Conservation (phyloP, 2,329 filamentous ascomycete genomes). For the Beauveria brongniartii region DNA sequence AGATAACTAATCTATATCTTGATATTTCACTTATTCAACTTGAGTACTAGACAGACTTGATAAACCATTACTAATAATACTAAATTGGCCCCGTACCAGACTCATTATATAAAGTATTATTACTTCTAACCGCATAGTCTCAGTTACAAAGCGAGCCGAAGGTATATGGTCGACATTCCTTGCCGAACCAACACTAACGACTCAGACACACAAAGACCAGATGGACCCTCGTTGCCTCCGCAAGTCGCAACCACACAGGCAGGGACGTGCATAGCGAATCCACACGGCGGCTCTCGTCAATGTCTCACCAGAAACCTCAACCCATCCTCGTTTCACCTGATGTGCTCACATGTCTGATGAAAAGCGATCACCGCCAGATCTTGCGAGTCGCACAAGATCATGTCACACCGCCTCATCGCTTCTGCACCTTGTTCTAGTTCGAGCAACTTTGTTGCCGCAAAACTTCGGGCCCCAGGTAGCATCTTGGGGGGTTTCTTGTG, state of each 20-base stretch:
- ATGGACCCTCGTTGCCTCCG: background rate
- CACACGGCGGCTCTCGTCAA: background rate
- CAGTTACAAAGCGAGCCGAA: background rate
- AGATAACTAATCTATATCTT: too few relatives aligned
- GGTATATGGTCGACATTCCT: background rate
- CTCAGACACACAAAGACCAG: background rate
- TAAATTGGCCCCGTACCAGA: too few relatives aligned
- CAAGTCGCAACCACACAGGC: background rate
- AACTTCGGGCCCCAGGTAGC: background rate
- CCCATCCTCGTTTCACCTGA: background rate
- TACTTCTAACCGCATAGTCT: background rate
- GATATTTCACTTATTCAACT: too few relatives aligned
- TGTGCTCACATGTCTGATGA: background rate
- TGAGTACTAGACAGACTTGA: too few relatives aligned
- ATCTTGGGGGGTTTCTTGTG: background rate
- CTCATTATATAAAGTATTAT: background rate
- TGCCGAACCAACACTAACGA: background rate
- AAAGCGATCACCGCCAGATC: constrained; percentile 7
- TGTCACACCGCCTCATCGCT: background rate
- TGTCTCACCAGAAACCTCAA: background rate
- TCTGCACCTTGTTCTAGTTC: background rate
- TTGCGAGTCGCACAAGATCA: constrained; percentile 1
- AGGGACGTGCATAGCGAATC: background rate
- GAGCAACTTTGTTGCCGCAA: background rate
- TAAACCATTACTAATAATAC: too few relatives aligned